Conservation (phyloP, 805 yeast species). For the Priceomyces carsonii region DNA sequence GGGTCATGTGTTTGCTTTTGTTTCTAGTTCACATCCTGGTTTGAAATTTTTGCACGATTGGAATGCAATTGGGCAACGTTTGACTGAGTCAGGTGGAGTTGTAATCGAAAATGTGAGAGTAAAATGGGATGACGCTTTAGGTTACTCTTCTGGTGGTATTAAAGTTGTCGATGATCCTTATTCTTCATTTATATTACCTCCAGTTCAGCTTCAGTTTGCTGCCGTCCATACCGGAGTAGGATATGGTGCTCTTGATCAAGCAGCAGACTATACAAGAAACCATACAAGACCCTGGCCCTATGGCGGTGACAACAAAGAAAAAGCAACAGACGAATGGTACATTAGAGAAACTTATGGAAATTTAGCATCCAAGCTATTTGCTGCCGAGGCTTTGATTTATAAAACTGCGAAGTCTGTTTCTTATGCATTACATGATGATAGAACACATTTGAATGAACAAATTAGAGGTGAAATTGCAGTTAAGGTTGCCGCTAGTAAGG, state of each 20-base stretch:
- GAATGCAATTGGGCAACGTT: neutral
- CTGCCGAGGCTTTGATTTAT: neutral
- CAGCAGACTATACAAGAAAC: neutral
- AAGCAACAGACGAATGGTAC: neutral
- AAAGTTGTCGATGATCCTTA: neutral
- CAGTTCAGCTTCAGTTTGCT: neutral
- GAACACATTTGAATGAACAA: too few relatives aligned
- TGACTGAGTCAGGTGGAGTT: neutral
- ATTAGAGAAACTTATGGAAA: neutral
- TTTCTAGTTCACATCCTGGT: neutral
- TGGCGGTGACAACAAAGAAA: slow-evolving; percentile 1
- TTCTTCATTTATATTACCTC: neutral
- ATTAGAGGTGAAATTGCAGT: too few relatives aligned
- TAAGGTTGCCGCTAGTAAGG: too few relatives aligned
- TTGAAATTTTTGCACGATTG: neutral
- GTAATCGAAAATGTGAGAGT: neutral
- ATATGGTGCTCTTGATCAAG: neutral
- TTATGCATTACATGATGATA: too few relatives aligned
- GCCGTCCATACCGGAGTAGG: neutral
- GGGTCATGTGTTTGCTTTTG: slow-evolving; percentile 1
- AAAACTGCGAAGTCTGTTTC: too few relatives aligned
- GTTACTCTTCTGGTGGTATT: neutral
- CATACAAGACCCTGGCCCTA: slow-evolving; percentile 1
- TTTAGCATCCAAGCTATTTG: neutral
- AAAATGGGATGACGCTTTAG: slow-evolving; percentile 1